phyloP scores from a whole-genome alignment of 2,329 filamentous ascomycete species.

The Aspergillus nomiae region DNA sequence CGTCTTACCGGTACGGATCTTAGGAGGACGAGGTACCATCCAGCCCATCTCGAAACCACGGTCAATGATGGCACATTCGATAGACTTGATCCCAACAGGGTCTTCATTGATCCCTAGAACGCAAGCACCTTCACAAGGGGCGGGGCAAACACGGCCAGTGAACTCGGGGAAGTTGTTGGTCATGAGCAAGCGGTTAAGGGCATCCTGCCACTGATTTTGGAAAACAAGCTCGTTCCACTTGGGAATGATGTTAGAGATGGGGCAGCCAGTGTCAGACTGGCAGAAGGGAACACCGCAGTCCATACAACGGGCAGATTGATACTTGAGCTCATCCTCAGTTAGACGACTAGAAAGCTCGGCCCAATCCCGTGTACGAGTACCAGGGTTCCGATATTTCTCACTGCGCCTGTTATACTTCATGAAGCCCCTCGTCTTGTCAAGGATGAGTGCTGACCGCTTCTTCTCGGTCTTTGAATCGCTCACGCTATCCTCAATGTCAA shows the following conservation, averaged over 20 bases:
- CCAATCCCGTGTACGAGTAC: slow-evolving; percentile 89
- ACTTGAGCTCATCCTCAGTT: slow-evolving; percentile 93
- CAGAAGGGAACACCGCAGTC: slow-evolving; percentile 98
- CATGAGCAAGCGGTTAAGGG: slow-evolving; percentile 86
- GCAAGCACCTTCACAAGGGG: slow-evolving; percentile 93
- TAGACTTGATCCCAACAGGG: slow-evolving; percentile 96
- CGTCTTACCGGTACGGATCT: slow-evolving; percentile 81
- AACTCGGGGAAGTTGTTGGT: slow-evolving; percentile 99
- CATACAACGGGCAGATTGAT: slow-evolving; percentile 96
- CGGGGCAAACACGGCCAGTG: slow-evolving; percentile 93
- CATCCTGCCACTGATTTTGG: slow-evolving; percentile 81
- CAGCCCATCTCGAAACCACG: slow-evolving; percentile 97
- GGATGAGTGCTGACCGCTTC: slow-evolving; percentile 81
- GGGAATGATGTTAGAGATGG: slow-evolving; percentile 95
- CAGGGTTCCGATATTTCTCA: slow-evolving; percentile 87
- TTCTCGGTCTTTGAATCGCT: slow-evolving; percentile 83
- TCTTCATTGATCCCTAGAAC: slow-evolving; percentile 97
- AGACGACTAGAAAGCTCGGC: slow-evolving; percentile 84
- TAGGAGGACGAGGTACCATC: slow-evolving; percentile 83
- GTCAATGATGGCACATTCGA: slow-evolving; percentile 97
- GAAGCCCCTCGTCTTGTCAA: slow-evolving; percentile 98
- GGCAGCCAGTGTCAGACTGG: slow-evolving; percentile 92
- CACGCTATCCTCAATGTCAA: slow-evolving; percentile 91
- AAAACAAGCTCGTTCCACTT: slow-evolving; percentile 90
- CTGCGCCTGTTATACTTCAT: slow-evolving; percentile 94